Evolutionary conservation across 257 asterid genomes (phyloP).

Genomic region (Lycium ferocissimum): DNA sequence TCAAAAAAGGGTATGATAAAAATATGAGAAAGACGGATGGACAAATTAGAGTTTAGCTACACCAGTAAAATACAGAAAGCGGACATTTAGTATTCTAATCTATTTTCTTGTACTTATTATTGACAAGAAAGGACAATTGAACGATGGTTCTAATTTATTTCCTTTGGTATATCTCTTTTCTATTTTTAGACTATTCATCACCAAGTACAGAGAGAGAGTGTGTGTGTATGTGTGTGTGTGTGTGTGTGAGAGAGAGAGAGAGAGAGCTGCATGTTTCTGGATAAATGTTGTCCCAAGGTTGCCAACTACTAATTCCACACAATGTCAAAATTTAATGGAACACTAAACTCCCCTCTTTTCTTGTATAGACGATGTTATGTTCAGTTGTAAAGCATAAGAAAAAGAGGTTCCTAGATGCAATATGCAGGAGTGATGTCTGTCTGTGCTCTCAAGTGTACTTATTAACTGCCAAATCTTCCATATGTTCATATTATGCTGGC

Average conservation of each 20-base stretch:
- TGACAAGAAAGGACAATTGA: neutral
- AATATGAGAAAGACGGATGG: conserved; percentile 27
- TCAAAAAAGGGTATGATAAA: conserved; percentile 31
- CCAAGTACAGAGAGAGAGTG: neutral
- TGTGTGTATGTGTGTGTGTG: too few species aligned
- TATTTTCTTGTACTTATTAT: neutral
- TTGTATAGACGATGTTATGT: too few species aligned
- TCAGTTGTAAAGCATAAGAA: neutral
- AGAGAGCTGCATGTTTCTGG: too few species aligned
- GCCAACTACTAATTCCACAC: too few species aligned
- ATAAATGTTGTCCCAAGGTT: too few species aligned
- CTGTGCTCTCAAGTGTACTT: neutral
- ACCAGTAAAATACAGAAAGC: neutral
- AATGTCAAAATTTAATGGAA: too few species aligned
- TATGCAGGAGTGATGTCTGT: neutral
- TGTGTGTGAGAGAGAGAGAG: too few species aligned
- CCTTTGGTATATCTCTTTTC: neutral
- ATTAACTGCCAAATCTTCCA: neutral
- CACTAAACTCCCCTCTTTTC: too few species aligned
- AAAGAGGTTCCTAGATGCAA: neutral
- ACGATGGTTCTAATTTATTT: neutral
- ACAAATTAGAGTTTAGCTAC: neutral
- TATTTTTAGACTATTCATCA: neutral
- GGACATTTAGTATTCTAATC: neutral
- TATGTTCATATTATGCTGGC: neutral